Conservation (phyloP, 306 rosid genomes). For the Quercus rubra region DNA sequence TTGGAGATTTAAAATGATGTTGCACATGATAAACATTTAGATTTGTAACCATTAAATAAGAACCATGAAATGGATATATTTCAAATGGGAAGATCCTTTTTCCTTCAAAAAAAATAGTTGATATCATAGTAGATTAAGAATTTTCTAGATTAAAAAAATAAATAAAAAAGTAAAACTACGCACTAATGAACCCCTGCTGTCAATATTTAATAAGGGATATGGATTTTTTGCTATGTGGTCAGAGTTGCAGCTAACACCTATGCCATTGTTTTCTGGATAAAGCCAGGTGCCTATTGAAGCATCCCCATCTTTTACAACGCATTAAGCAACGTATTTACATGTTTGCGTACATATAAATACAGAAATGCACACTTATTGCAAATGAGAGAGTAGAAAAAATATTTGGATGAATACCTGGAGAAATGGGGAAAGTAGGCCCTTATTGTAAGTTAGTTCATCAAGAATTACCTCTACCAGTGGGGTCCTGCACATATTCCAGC, state of each 20-base stretch:
- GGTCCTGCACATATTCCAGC: slow-evolving; percentile 54
- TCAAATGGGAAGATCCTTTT: too few relatives aligned
- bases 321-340: background rate
- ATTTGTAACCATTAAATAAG: too few relatives aligned
- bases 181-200: background rate
- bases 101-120: background rate
- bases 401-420: slow-evolving; percentile 57
- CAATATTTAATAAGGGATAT: background rate
- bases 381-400: slow-evolving; percentile 5
- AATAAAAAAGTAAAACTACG: background rate
- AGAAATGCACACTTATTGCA: background rate
- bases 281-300: background rate
- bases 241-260: background rate
- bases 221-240: background rate
- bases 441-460: slow-evolving; percentile 73
- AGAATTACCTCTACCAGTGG: slow-evolving; percentile 70
- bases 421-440: slow-evolving; percentile 48
- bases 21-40: too few relatives aligned
- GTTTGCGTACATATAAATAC: too few relatives aligned
- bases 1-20: too few relatives aligned
- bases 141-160: background rate
- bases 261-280: slow-evolving; percentile 3
- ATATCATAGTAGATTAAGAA: background rate
- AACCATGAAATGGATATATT: too few relatives aligned
- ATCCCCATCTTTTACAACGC: background rate